A percentile compares a stretch with the other conserved stretches of the same genome.
phyloP scores from a whole-genome alignment of 257 asterid species.

The Asclepias syriaca region DNA sequence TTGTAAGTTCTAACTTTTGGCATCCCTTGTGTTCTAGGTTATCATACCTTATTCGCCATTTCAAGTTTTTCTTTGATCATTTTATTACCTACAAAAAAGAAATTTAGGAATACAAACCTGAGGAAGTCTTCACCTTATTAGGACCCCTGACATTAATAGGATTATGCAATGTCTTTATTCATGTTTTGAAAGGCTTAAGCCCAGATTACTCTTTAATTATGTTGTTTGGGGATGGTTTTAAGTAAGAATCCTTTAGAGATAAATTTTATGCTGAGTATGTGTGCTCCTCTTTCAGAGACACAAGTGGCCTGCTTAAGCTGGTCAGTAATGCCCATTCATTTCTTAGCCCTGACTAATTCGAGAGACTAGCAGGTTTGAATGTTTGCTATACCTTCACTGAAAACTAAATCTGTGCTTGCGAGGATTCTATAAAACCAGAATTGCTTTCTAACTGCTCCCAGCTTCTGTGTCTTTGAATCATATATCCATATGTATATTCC shows the following conservation, averaged over 20 bases:
- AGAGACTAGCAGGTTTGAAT: background rate
- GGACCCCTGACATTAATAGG: background rate
- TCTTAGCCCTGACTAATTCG: background rate
- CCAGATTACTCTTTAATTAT: background rate
- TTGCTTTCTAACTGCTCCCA: conserved; percentile 1
- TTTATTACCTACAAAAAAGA: background rate
- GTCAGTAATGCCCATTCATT: background rate
- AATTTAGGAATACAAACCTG: background rate
- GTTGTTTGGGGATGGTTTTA: background rate
- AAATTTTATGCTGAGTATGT: background rate
- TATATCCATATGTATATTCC: too few species aligned
- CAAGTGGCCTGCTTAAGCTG: background rate
- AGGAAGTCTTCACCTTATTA: too few species aligned
- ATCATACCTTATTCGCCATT: background rate
- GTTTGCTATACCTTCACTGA: background rate
- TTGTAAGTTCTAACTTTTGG: background rate
- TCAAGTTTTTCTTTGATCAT: background rate
- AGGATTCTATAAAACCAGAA: background rate
- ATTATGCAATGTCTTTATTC: background rate
- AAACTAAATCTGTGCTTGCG: background rate
- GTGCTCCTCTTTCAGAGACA: background rate
- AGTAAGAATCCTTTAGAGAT: background rate
- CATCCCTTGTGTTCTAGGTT: background rate
- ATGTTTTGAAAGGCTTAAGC: background rate
- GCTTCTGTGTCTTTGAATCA: background rate